These are phyloP conservation scores for Carex arenaria DNA, from an alignment of 202 grass and related monocot species.

Conservation along the genomic window DNA sequence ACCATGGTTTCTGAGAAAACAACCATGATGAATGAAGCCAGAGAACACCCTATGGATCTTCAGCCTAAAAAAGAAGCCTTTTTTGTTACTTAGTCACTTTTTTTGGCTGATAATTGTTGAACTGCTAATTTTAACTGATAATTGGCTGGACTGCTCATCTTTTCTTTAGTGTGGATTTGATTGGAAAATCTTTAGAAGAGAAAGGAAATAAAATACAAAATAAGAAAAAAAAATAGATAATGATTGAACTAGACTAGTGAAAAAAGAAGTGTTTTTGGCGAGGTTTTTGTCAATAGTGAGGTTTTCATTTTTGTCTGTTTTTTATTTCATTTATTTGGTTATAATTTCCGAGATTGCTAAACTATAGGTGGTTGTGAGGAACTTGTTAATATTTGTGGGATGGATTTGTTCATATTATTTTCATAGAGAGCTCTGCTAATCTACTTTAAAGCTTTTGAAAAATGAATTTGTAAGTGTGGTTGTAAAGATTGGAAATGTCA, in stretches of 20 bases:
- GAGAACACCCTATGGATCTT: background rate
- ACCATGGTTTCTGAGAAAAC: background rate
- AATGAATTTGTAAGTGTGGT: background rate
- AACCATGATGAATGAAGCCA: slow-evolving; percentile 1
- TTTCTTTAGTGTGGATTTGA: background rate
- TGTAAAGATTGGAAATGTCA: background rate
- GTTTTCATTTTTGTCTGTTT: background rate
- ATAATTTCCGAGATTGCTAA: background rate
- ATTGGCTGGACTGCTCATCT: background rate
- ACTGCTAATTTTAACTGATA: background rate
- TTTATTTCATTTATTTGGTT: slow-evolving; percentile 7
- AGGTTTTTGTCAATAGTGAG: slow-evolving; percentile 1
- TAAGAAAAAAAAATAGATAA: background rate
- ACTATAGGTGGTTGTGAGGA: background rate
- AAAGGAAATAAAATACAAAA: background rate
- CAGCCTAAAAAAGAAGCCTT: background rate
- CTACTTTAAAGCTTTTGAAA: background rate
- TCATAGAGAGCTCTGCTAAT: background rate
- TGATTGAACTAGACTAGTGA: background rate
- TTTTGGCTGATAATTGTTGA: too few relatives aligned
- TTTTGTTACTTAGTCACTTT: background rate
- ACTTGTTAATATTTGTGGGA: slow-evolving; percentile 6
- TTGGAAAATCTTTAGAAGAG: background rate
- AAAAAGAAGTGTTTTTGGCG: background rate
- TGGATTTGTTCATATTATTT: slow-evolving; percentile 12